Percentiles rank a stretch among this genome's conserved stretches.
Evolutionary conservation across 768 basidiomycete species (phyloP).

Genomic region (Lactifluus pinguis): DNA sequence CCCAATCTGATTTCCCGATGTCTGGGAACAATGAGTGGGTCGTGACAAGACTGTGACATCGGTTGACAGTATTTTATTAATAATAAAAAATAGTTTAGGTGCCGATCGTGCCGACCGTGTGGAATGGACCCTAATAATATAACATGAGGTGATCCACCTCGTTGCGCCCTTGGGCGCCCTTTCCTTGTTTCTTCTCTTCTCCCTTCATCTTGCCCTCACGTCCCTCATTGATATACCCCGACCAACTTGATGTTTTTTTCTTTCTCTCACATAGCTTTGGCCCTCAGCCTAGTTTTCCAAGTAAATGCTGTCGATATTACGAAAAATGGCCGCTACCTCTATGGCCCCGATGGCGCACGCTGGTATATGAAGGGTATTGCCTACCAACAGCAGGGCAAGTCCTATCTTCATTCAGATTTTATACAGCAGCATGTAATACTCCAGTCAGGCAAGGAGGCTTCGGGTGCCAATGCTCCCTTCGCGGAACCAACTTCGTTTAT

Average conservation of each 20-base stretch:
- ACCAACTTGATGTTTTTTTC: slow-evolving; percentile 24
- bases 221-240: slow-evolving; percentile 6
- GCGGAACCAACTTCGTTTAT: slow-evolving; percentile 64
- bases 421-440: neutral
- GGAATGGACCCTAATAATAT: neutral
- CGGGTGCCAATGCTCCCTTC: slow-evolving; percentile 31
- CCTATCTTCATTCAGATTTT: neutral
- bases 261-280: slow-evolving; percentile 20
- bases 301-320: slow-evolving; percentile 64
- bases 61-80: neutral
- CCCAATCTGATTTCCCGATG: neutral
- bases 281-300: slow-evolving; percentile 34
- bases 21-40: neutral
- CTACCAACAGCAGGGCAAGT: slow-evolving; percentile 72
- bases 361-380: slow-evolving; percentile 88
- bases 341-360: slow-evolving; percentile 59
- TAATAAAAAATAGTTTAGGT: too few relatives aligned
- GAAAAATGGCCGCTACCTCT: slow-evolving; percentile 72
- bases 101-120: neutral
- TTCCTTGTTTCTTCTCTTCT: neutral
- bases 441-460: neutral
- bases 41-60: neutral
- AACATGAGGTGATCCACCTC: neutral
- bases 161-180: neutral
- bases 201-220: neutral